A percentile compares a stretch with the other conserved stretches of the same genome.
Evolutionary conservation across 2,329 filamentous ascomycete genomes (phyloP).

Genomic region (Helicocarpus griseus): DNA sequence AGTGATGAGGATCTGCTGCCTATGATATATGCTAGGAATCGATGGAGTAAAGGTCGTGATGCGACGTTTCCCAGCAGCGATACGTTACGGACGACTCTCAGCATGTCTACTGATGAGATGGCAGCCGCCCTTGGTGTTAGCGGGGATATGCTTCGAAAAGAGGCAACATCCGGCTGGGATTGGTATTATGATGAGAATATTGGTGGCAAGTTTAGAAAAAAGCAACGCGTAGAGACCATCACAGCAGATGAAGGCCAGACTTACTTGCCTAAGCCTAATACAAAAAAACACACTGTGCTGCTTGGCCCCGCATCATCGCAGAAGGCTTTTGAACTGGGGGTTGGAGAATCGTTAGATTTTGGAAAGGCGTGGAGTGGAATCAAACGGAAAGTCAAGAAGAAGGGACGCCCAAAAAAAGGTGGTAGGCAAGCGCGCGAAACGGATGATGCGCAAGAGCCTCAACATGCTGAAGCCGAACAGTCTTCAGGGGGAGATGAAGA

Average conservation of each 20-base stretch:
- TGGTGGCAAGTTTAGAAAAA: constrained; percentile 30
- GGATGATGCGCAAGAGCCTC: not conserved
- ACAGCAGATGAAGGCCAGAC: constrained; percentile 25
- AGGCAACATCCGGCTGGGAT: constrained; percentile 39
- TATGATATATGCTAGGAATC: constrained; percentile 39
- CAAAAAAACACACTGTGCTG: constrained; percentile 35
- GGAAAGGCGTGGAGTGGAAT: constrained; percentile 32
- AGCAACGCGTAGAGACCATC: constrained; percentile 32
- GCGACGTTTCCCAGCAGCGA: constrained; percentile 41
- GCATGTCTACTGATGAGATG: constrained; percentile 28
- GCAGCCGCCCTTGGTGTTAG: constrained; percentile 35
- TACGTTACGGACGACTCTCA: constrained; percentile 22
- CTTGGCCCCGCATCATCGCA: constrained; percentile 42
- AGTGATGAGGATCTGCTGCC: constrained; percentile 40
- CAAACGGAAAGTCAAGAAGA: constrained; percentile 9
- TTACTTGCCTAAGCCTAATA: constrained; percentile 33
- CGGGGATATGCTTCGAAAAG: constrained; percentile 31
- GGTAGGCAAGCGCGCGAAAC: constrained; percentile 1
- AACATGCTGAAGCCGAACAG: not conserved
- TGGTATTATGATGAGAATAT: constrained; percentile 43
- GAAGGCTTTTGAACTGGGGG: constrained; percentile 31
- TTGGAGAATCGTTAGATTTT: constrained; percentile 36
- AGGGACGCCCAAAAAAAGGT: constrained; percentile 8
- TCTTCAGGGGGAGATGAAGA: constrained; percentile 8
- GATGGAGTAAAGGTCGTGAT: constrained; percentile 39